These are phyloP conservation scores for Malus hybrid DNA, from an alignment of 331 rosid genomes.

Conservation along the genomic window DNA sequence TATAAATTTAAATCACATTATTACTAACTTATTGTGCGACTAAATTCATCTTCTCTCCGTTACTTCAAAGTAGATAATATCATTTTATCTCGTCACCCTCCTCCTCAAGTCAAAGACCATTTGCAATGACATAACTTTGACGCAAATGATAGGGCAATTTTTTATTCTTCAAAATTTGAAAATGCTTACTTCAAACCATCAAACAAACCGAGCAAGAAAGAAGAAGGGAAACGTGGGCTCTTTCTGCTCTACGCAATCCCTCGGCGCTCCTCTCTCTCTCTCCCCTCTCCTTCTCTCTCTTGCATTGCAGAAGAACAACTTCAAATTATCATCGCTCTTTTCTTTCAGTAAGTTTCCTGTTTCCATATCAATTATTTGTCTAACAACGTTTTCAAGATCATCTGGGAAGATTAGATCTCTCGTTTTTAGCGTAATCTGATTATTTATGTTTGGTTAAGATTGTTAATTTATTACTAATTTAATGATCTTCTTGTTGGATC, in stretches of 20 bases:
- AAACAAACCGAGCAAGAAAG: no score
- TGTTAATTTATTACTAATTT: neutral
- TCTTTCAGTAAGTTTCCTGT: neutral
- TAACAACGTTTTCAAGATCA: neutral
- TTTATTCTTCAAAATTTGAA: no score
- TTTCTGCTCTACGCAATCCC: no score
- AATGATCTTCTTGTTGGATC: neutral
- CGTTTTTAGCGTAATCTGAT: neutral
- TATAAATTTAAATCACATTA: no score
- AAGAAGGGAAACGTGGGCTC: no score
- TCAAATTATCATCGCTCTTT: neutral
- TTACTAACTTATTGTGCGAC: no score
- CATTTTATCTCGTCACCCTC: no score
- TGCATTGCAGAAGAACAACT: neutral
- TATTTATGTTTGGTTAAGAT: neutral
- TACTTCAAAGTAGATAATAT: no score
- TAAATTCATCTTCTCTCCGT: fast-evolving
- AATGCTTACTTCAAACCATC: no score
- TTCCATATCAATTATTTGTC: neutral
- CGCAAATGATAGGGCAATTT: no score
- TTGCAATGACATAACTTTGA: no score
- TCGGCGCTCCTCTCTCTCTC: neutral
- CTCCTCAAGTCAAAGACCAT: no score
- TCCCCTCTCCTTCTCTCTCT: neutral
- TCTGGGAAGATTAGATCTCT: neutral